These are phyloP conservation scores for Penicillium sumatraense DNA, from an alignment of 2,329 filamentous ascomycete genomes.

Conservation along the genomic window DNA sequence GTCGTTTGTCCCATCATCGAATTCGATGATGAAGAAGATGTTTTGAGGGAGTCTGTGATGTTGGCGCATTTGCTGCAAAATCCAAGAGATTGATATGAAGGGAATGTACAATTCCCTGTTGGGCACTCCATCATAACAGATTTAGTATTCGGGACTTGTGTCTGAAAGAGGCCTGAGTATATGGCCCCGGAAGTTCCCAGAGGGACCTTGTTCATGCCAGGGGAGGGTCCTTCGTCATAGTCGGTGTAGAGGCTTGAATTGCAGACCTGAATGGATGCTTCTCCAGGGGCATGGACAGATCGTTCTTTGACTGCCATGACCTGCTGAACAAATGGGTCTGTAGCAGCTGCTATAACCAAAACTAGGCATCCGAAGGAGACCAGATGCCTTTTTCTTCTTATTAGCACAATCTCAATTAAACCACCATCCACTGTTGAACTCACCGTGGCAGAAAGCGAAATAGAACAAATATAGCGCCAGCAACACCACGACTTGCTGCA, in stretches of 20 bases:
- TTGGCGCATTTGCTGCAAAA: constrained; percentile 32
- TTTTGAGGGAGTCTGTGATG: constrained; percentile 20
- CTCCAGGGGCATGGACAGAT: constrained; percentile 15
- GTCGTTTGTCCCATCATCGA: background rate
- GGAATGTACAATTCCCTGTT: constrained; percentile 39
- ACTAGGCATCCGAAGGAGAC: constrained; percentile 34
- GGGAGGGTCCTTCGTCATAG: constrained; percentile 23
- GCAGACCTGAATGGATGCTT: constrained; percentile 26
- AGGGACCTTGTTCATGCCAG: constrained; percentile 28
- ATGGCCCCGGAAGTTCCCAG: constrained; percentile 33
- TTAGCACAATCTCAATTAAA: background rate
- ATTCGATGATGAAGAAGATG: background rate
- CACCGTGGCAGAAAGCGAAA: constrained; percentile 30
- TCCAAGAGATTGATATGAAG: constrained; percentile 35
- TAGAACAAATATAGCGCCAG: constrained; percentile 34
- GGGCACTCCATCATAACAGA: constrained; percentile 30
- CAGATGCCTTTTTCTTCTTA: constrained; percentile 22
- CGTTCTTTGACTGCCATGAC: constrained; percentile 28
- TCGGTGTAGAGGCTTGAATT: constrained; percentile 25
- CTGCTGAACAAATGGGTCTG: constrained; percentile 39
- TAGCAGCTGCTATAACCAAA: constrained; percentile 30
- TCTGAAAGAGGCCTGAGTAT: constrained; percentile 36
- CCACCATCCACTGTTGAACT: too few species aligned
- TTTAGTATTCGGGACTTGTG: constrained; percentile 19
- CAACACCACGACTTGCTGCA: constrained; percentile 37